Evolutionary conservation across 441 rosid species (phyloP).

Genomic region (Adansonia rubrostipa): DNA sequence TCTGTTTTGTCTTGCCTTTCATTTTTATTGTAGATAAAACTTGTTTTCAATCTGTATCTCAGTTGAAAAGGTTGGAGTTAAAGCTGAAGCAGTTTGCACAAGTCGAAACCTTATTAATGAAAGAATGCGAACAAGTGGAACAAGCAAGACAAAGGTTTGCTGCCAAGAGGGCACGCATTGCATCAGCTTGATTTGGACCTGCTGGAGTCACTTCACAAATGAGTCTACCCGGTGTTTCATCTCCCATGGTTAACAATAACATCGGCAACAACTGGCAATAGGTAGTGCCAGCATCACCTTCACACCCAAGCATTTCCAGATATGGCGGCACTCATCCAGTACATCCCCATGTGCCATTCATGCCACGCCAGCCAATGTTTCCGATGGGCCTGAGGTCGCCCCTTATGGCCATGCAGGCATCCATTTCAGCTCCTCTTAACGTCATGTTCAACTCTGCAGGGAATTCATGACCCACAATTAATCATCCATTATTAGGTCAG

Average conservation of each 20-base stretch:
- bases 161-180: conserved; percentile 3
- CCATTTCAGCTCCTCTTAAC: conserved; percentile 63
- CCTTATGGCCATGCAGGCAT: conserved; percentile 64
- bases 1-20: background rate
- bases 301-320: conserved; percentile 64
- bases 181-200: conserved; percentile 58
- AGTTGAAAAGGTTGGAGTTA: conserved; percentile 93
- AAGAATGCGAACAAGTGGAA: conserved; percentile 83
- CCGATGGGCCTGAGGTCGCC: conserved; percentile 79
- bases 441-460: conserved; percentile 61
- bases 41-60: conserved; percentile 23
- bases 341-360: conserved; percentile 76
- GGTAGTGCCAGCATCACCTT: conserved; percentile 54
- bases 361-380: conserved; percentile 74
- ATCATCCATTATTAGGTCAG: conserved; percentile 61
- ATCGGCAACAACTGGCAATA: conserved; percentile 51
- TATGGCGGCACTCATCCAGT: conserved; percentile 56
- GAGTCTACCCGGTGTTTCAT: conserved; percentile 51
- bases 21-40: background rate
- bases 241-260: conserved; percentile 61
- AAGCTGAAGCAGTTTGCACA: conserved; percentile 97
- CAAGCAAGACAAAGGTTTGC: background rate
- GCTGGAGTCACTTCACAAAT: conserved; percentile 56
- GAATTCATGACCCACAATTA: conserved; percentile 56
- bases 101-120: conserved; percentile 84